Base-by-base conservation (phyloP, 2,329 filamentous ascomycete genomes). In the Diaporthe citriasiana region DNA sequence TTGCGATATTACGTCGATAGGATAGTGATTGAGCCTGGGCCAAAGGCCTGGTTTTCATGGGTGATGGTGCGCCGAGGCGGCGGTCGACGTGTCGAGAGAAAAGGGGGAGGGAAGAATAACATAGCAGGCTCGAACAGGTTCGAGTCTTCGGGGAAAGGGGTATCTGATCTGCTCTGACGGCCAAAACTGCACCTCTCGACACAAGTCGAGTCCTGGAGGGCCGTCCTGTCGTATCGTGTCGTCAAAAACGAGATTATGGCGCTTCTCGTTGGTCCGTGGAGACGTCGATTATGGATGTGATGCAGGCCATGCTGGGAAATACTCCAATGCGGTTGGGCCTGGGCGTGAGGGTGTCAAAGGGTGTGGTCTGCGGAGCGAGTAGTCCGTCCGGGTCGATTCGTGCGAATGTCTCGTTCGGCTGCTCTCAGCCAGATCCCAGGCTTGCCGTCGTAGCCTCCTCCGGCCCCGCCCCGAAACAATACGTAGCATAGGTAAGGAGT, bases 401-500 rank as follows among this genome's bases (percentile, higher is more conserved):
- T 69, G 51, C 42, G 38, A 53, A 69, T 78, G 76, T 78, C 70
- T 76, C 76, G 59, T 73, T 42, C 71, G 73, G 72, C 60, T 47
- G 57, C 69, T 53, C 60, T 72, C 59, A 73, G 72, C 72, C 69
- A 74, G 59, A 56, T 30, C 57, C 17, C 40, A 38, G 60, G 59
- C 45, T 68, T 71, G 69, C 65, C 68, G 40, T 65, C 59, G 59
- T 60, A 60, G 68, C 71, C 65, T 70, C 74, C 60, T 69, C 59
- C 68, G 63, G 60, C 51, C 73, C 45, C 25, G 73, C 55, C 68
- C 55, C 45, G 55, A 55, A 76, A 77, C 70, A 79, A 76, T 76
- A 73, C 74, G 76, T 74, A 74, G 77, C 75, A 51, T 75, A 72
- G 68, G 80, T 82, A 83, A 81, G 80, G 80, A 81, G 78, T 81